These are phyloP conservation scores for Pseudogymnoascus sp. DNA, from an alignment of 2,329 filamentous ascomycete species.

Conservation along the genomic window DNA sequence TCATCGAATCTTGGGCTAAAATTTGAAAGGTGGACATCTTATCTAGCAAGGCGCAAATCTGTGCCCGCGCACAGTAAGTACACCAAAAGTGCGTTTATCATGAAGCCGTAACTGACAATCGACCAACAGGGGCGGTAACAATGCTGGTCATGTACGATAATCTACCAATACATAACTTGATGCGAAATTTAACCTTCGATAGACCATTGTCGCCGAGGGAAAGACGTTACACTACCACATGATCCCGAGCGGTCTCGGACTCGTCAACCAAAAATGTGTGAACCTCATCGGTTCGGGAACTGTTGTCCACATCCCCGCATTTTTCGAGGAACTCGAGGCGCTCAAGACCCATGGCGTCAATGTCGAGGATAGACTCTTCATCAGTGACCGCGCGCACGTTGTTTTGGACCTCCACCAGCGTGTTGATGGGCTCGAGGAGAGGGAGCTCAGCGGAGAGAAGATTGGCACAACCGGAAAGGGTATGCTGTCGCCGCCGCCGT, in stretches of 20 bases:
- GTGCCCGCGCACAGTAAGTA: conserved; percentile 8
- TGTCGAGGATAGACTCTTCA: conserved; percentile 50
- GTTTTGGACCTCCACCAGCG: conserved; percentile 57
- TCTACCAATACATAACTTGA: conserved; percentile 13
- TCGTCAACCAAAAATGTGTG: conserved; percentile 60
- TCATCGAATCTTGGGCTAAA: neutral
- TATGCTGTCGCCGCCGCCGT: conserved; percentile 28
- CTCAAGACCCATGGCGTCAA: conserved; percentile 53
- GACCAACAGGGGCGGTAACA: conserved; percentile 45
- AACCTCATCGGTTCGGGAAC: conserved; percentile 67
- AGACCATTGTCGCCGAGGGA: conserved; percentile 34
- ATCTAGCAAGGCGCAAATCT: conserved; percentile 9
- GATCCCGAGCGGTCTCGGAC: conserved; percentile 59
- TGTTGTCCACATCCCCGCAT: conserved; percentile 57
- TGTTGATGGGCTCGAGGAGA: conserved; percentile 61
- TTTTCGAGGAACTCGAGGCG: conserved; percentile 56
- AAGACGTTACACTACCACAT: conserved; percentile 44
- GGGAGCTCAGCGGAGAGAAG: conserved; percentile 36
- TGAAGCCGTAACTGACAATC: conserved; percentile 36
- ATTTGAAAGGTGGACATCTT: conserved; percentile 9
- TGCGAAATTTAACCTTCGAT: conserved; percentile 35
- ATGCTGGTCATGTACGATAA: conserved; percentile 36
- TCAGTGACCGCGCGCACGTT: conserved; percentile 56
- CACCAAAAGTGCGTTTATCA: neutral
- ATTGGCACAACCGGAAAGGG: conserved; percentile 39